Base-by-base conservation (phyloP, 73 alveolate genomes). In the Blepharisma stoltei region DNA sequence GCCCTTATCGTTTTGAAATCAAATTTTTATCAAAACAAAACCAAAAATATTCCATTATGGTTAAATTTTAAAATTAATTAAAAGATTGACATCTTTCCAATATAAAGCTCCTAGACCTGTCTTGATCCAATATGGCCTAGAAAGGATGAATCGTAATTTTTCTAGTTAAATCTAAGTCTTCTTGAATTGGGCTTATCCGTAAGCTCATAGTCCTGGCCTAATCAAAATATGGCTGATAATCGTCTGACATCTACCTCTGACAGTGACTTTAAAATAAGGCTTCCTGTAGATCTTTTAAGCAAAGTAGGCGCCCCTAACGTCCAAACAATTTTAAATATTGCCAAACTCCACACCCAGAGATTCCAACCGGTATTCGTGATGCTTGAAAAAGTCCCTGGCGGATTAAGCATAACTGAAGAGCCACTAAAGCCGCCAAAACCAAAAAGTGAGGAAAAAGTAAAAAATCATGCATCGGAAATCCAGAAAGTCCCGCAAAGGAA, bases 231-330 rank as follows among this genome's bases (percentile, higher is more conserved):
- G 73, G 73, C 73, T n/a, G 73, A 60, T 25, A 60, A 14, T 60
- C 37, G 73, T 14, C 14, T 60, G 18, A 18, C 73, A 60, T 60
- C 73, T 60, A 14, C 73, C 73, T 60, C 73, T 60, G 73, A 60
- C 46, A 60, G 23, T 60, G 11, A 11, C 11, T 60, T 60, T 25
- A 60, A 60, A 60, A 60, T 60, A n/a, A 60, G 73, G 46, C 73
- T 60, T 14, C 45, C 73, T 8, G 46, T 60, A 18, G 73, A 60
- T 25, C 46, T 60, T n/a, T 38, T 60, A 25, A 25, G 46, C 37
- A 14, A 14, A 9, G 18, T 9, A n/a, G 73, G 23, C 23, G 73
- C 46, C 18, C 11, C 37, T 9, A 60, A 60, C 46, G 14, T 20
- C 18, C 14, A 60, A 60, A 18, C 73, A n/a, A n/a, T 14, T n/a